Percentiles rank a stretch among this genome's conserved stretches.
These are phyloP conservation scores for Penicillium diatomitis DNA, from an alignment of 495 filamentous ascomycete species.

Conservation along the genomic window DNA sequence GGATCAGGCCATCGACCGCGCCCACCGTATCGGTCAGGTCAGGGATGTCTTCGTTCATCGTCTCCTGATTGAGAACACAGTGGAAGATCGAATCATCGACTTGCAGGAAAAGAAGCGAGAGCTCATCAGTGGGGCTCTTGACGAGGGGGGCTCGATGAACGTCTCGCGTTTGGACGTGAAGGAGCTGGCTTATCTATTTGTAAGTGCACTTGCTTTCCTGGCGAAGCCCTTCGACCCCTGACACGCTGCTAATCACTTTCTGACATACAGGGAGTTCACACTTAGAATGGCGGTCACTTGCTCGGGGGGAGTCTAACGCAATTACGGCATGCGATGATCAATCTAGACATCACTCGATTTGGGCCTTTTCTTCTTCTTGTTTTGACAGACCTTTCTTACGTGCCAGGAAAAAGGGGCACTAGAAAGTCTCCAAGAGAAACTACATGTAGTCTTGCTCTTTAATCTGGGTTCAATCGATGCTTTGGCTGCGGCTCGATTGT, in stretches of 20 bases:
- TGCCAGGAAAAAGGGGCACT: too few species aligned
- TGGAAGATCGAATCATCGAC: conserved; percentile 81
- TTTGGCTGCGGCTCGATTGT: too few species aligned
- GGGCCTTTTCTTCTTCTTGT: too few species aligned
- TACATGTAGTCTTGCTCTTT: too few species aligned
- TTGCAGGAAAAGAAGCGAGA: conserved; percentile 80
- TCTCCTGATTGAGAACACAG: conserved; percentile 65
- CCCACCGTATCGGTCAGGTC: conserved; percentile 82
- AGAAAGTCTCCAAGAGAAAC: too few species aligned
- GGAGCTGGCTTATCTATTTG: conserved; percentile 69
- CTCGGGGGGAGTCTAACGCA: too few species aligned
- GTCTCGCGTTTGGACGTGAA: conserved; percentile 50
- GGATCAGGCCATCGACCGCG: conserved; percentile 89
- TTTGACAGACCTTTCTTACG: too few species aligned
- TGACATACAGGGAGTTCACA: background rate
- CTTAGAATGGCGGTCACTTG: background rate
- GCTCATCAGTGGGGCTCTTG: conserved; percentile 71
- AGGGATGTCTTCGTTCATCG: conserved; percentile 70
- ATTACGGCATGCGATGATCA: too few species aligned
- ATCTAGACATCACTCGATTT: too few species aligned
- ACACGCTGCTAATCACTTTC: background rate
- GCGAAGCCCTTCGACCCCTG: background rate
- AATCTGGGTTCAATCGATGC: too few species aligned
- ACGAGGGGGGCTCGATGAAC: conserved; percentile 62
- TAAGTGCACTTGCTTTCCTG: conserved; percentile 28